Evolutionary conservation across 441 rosid genomes (phyloP), one percentile per base, ranked within the genome.

Genomic region (Syzygium syzygioides): DNA sequence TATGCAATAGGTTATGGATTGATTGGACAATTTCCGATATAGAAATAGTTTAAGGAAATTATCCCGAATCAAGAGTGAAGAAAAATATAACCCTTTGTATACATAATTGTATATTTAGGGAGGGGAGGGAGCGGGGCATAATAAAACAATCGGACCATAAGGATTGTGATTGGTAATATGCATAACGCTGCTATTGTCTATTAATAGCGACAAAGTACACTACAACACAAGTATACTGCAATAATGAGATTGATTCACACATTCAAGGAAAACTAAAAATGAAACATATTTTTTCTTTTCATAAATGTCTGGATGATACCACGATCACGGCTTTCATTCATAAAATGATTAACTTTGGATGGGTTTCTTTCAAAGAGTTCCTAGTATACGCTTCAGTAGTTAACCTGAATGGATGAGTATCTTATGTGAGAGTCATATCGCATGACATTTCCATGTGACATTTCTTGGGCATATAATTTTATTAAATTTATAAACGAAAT

Each of bases 111-210:
- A 32, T 66, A 18, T 9, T 66, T 66, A 32, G 79, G 66, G 1
- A 0, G 7, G 2, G 79, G 66, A 0, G 0, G 7, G 2, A 26
- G 26, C 2, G 25, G 45, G 6, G 25, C 45, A 66, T 66, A 32
- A 34, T 34, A 48, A 68, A 68, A 34, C 13, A 68, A 68, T 68
- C 48, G 26, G 4, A 32, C 7, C 19, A 66, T 3, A 34, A 19
- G 48, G 41, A 19, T 34, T 1, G 7, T 34, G 80, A 41, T 20
- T 34, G 80, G 80, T 34, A 68, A 19, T 1, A 19, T 34, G 48
- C 79, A 34, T 3, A 34, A 12, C 79, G 25, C 20, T 23, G 25
- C 26, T 71, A 71, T 19, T 34, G 80, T 19, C 48, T 37, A 71
- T 19, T 68, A 71, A 20, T 71, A 34, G 28, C 9, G 15, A 71